Evolutionary conservation across 768 basidiomycete genomes (phyloP), one percentile per base, ranked within the genome.

Genomic region (Albatrellus ellisii): DNA sequence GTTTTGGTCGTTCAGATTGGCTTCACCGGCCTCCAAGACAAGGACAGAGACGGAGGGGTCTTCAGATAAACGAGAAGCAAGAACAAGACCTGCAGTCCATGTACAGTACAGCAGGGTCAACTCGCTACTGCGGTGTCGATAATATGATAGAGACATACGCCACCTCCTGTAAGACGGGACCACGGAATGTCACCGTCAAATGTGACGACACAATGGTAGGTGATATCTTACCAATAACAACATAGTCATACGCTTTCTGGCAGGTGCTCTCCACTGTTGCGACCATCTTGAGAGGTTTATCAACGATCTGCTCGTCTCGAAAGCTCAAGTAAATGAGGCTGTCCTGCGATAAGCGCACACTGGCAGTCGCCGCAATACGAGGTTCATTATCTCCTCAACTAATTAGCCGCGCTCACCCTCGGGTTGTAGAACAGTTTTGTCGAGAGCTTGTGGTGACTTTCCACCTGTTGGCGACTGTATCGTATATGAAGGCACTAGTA

Each of bases 1-100:
- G 4, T 31, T 39, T 2, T 40, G 41, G 11, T 48, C 47, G 14
- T 40, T 14, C 5, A 37, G 42, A 18, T 51, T 39, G n/a, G 12
- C 26, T 17, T n/a, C 17, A 5, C 49, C 49, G 1, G 49, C 49
- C 36, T 50, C 49, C 5, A 50, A 9, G 2, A 50, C 49, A 3
- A 48, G 43, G 20, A 50, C 43, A n/a, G 49, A 45, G 3, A 42
- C 22, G 15, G 43, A 38, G 5, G 49, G 29, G 21, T 50, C 49
- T 14, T 50, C 46, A 4, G 49, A 38, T 10, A 50, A 26, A 32
- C 49, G 49, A 18, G 46, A n/a, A 10, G 49, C 49, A 6, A 50
- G 41, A 12, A 48, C 46, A 10, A 50, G 47, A 18, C 49, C 49
- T 2, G 46, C 36, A 6, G 46, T 47, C 49, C 47, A 18, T 26